These are phyloP conservation scores for Rhynchospora breviuscula DNA, from an alignment of 176 grass and related monocot genomes.

Conservation along the genomic window DNA sequence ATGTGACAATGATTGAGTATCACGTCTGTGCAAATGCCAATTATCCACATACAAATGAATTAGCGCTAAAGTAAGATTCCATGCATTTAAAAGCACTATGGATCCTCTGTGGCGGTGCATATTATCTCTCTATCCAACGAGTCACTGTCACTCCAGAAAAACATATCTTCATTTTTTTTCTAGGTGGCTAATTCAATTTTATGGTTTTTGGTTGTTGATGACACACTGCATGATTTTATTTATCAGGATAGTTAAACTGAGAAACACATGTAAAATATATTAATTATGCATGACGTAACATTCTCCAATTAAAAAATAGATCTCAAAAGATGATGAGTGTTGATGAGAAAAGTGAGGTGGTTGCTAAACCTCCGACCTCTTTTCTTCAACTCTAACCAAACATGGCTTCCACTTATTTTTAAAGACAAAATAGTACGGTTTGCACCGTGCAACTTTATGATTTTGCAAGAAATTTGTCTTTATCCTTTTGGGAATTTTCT, in stretches of 20 bases:
- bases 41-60: neutral
- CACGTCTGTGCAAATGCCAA: neutral
- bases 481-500: neutral
- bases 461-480: neutral
- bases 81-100: neutral
- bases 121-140: neutral
- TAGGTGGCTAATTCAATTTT: neutral
- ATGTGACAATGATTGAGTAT: constrained; percentile 18
- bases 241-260: neutral
- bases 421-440: neutral
- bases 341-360: neutral
- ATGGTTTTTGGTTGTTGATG: neutral
- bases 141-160: neutral
- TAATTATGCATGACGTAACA: neutral
- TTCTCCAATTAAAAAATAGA: neutral
- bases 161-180: too few species aligned
- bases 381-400: neutral
- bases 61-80: constrained; percentile 20
- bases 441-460: constrained; percentile 12
- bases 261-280: neutral
- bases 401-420: neutral
- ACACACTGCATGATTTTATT: neutral
- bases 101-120: neutral
- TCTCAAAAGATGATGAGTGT: neutral
- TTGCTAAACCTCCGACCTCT: constrained; percentile 10